phyloP scores from a whole-genome alignment of 495 filamentous ascomycete genomes.

The Neurospora sp. region DNA sequence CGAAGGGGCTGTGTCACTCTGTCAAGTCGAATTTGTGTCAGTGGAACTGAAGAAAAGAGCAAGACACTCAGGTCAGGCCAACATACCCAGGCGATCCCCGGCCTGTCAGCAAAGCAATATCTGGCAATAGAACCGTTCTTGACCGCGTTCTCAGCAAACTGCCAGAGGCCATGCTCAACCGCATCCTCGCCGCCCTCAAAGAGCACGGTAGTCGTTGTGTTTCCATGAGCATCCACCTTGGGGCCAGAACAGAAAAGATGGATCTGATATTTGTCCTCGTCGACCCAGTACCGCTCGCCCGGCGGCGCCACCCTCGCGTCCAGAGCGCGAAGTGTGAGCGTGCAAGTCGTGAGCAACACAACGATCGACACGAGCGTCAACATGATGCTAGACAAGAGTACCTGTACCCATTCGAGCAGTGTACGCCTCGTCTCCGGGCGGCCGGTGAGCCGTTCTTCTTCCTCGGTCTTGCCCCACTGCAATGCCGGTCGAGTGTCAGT shows the following conservation, averaged over 20 bases:
- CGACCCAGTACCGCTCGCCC: slow-evolving; percentile 67
- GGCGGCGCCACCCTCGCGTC: slow-evolving; percentile 62
- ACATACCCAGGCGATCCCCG: slow-evolving; percentile 69
- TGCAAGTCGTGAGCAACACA: slow-evolving; percentile 63
- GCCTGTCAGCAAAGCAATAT: slow-evolving; percentile 94
- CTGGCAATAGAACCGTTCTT: slow-evolving; percentile 65
- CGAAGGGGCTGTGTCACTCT: slow-evolving; percentile 82
- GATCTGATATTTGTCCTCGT: slow-evolving; percentile 70
- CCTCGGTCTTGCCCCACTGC: slow-evolving; percentile 77
- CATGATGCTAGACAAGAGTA: slow-evolving; percentile 64
- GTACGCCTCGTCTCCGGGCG: slow-evolving; percentile 78
- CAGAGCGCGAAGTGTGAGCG: slow-evolving; percentile 62
- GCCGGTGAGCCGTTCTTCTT: slow-evolving; percentile 87
- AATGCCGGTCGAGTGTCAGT: not conserved
- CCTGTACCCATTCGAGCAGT: slow-evolving; percentile 70
- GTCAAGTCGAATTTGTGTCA: not conserved
- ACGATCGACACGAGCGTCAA: slow-evolving; percentile 55
- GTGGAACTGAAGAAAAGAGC: not conserved
- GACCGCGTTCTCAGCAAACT: slow-evolving; percentile 56
- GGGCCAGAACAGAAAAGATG: slow-evolving; percentile 80
- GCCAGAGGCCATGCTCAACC: slow-evolving; percentile 64
- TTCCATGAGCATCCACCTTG: slow-evolving; percentile 36
- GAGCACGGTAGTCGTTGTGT: slow-evolving; percentile 57
- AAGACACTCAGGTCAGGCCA: not conserved
- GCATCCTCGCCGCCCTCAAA: slow-evolving; percentile 73